Conservation (phyloP, 306 rosid genomes). For the Cucumis cinereus region DNA sequence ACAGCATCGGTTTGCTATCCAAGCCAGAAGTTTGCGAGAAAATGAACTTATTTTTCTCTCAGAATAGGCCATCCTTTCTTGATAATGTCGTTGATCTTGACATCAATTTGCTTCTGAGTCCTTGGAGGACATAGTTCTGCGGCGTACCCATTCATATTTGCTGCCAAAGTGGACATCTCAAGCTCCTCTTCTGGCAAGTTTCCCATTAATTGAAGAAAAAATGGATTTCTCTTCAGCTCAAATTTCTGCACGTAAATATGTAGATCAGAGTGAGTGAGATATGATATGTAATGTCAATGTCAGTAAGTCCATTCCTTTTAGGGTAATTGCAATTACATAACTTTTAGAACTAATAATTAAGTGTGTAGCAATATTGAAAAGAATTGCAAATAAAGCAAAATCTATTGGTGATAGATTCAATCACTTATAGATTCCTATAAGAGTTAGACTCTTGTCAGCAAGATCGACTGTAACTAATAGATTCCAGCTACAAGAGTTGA, state of each 20-base stretch:
- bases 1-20: background rate
- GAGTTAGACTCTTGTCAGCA: too few species aligned
- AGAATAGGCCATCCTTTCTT: constrained; percentile 92
- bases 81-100: constrained; percentile 60
- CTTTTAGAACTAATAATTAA: too few species aligned
- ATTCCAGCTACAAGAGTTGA: too few species aligned
- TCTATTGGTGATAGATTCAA: too few species aligned
- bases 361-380: too few species aligned
- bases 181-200: constrained; percentile 80
- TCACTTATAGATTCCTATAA: too few species aligned
- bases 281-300: background rate
- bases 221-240: constrained; percentile 71
- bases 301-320: too few species aligned
- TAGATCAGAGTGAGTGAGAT: background rate
- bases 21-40: background rate
- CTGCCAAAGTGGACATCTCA: constrained; percentile 58
- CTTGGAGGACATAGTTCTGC: constrained; percentile 73
- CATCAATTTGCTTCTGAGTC: constrained; percentile 60
- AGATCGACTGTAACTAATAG: too few species aligned
- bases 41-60: constrained; percentile 23
- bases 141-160: constrained; percentile 75
- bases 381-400: too few species aligned
- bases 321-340: too few species aligned
- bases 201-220: constrained; percentile 79
- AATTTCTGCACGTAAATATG: constrained; percentile 48